Base-by-base conservation (phyloP, 352 stramenopile species). In the Globisporangium takayamanum region DNA sequence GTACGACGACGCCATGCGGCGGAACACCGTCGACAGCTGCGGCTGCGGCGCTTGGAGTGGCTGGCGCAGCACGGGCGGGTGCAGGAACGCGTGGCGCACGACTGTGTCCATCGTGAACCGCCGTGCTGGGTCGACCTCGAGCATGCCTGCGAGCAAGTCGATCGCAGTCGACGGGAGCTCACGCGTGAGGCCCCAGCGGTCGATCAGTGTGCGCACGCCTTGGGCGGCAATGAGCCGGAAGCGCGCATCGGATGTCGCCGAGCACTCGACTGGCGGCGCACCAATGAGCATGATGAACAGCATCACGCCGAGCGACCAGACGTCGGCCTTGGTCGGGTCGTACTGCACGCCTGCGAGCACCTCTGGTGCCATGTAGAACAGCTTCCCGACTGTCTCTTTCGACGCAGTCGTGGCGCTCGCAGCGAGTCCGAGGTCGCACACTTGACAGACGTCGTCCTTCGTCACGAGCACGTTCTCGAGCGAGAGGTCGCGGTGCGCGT, bases 291-390 rank as follows among this genome's bases (percentile, higher is more conserved):
- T 87, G 66, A 92, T 87, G 60, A 94, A 94, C 10, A 94, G 63
- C 77, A 94, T 90, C 37, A 94, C 78, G 56, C 84, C 84, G 36
- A 94, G 76, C 55, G 84, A 94, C 84, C 84, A 94, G 45, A 94
- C 73, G 59, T 94, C 84, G 18, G 81, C 81, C 61, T 86, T 88
- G n/a, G 73, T 78, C 14, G 84, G 76, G 68, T 88, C 72, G 63
- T 92, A 94, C 18, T 54, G 56, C 47, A 61, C 54, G 22, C 75
- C 76, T 0, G 74, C 77, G n/a, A 90, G 70, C 26, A 92, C 80
- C 63, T 94, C 84, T 2, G 84, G 84, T 2, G 81, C 82, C 80
- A 94, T 94, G 71, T 94, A 94, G 59, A 89, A 91, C 30, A 88
- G 74, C 67, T 94, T 94, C 46, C 85, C 85, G 42, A 92, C 85